Conservation (phyloP, 352 stramenopile species). For the Phytophthora sp. region DNA sequence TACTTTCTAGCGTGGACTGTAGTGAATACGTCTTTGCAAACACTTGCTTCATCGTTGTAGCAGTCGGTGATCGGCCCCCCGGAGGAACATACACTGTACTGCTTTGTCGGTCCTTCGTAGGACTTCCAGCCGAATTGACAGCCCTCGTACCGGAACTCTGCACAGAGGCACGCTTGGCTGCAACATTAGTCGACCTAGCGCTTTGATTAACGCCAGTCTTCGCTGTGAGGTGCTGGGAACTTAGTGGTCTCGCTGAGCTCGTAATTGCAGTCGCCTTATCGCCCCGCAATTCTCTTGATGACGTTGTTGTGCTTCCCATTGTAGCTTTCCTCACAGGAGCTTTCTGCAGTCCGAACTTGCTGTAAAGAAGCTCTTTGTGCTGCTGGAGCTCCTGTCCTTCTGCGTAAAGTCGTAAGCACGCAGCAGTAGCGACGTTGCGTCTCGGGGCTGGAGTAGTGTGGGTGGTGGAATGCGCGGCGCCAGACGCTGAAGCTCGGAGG, state of each 20-base stretch:
- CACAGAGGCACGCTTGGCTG: not conserved
- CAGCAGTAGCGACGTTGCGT: conserved; percentile 19
- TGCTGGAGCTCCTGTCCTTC: conserved; percentile 58
- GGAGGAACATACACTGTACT: conserved; percentile 35
- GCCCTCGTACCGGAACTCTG: not conserved
- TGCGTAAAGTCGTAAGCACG: conserved; percentile 62
- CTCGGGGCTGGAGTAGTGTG: not conserved
- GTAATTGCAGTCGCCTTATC: not conserved
- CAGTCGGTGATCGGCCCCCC: conserved; percentile 17
- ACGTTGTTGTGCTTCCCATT: not conserved
- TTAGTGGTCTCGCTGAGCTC: not conserved
- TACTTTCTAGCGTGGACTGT: conserved; percentile 46
- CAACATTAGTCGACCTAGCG: not conserved
- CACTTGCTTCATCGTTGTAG: conserved; percentile 1
- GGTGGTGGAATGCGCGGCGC: not conserved
- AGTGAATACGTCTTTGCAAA: conserved; percentile 45
- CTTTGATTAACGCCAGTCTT: not conserved
- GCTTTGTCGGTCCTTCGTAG: conserved; percentile 14
- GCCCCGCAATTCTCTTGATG: not conserved
- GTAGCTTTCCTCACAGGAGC: not conserved
- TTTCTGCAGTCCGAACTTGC: conserved; percentile 56
- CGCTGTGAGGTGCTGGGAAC: not conserved
- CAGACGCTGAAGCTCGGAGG: conserved; percentile 12
- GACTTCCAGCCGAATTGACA: not conserved
- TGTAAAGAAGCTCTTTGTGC: conserved; percentile 67